phyloP scores from a whole-genome alignment of 2,329 filamentous ascomycete genomes.

The Cadophora malorum region DNA sequence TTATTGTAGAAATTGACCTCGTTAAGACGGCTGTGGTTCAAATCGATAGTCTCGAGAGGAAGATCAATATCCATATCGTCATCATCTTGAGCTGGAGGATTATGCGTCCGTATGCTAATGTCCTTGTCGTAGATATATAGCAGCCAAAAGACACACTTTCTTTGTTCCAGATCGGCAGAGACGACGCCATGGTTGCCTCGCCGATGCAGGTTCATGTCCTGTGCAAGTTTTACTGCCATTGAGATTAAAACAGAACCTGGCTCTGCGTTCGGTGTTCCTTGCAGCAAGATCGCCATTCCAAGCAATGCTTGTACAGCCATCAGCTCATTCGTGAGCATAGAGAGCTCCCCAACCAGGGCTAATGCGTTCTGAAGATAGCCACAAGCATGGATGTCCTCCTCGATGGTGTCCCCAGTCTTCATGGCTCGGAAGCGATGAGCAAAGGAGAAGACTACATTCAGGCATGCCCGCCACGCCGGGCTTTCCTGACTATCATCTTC shows the following conservation, averaged over 20 bases:
- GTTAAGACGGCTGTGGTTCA: slow-evolving; percentile 24
- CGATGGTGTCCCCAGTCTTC: slow-evolving; percentile 18
- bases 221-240: slow-evolving; percentile 38
- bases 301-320: slow-evolving; percentile 39
- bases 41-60: slow-evolving; percentile 30
- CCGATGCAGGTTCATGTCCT: slow-evolving; percentile 37
- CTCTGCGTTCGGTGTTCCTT: slow-evolving; percentile 38
- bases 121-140: slow-evolving; percentile 71
- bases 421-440: slow-evolving; percentile 32
- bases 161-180: slow-evolving; percentile 31
- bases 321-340: slow-evolving; percentile 27
- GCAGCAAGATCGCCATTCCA: slow-evolving; percentile 39
- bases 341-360: slow-evolving; percentile 19
- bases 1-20: slow-evolving; percentile 36
- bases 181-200: slow-evolving; percentile 18
- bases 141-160: slow-evolving; percentile 70
- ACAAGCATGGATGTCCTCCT: slow-evolving; percentile 26
- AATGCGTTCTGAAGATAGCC: slow-evolving; percentile 34
- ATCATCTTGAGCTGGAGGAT: slow-evolving; percentile 67
- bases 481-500: slow-evolving; percentile 21
- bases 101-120: slow-evolving; percentile 63
- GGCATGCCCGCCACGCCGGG: slow-evolving; percentile 38
- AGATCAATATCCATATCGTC: slow-evolving; percentile 54
- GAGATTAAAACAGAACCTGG: slow-evolving; percentile 34
- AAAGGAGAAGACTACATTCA: slow-evolving; percentile 39